These are phyloP conservation scores for Heliosperma pusillum DNA, from an alignment of 148 eudicot genomes.

Conservation along the genomic window DNA sequence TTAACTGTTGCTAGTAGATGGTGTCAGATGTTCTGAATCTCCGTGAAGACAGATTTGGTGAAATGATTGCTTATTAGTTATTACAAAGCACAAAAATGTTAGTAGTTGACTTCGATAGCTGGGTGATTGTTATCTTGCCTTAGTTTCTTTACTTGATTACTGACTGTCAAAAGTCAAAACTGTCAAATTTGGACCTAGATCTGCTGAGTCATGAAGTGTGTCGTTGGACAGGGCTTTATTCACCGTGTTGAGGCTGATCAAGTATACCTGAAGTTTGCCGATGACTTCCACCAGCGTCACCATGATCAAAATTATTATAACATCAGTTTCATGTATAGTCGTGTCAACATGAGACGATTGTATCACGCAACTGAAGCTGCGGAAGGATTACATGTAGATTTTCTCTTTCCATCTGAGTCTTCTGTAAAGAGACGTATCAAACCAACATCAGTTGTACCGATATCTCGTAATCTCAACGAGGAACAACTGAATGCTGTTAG, in stretches of 20 bases:
- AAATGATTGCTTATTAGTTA: background rate
- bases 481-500: constrained; percentile 60
- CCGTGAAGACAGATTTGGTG: background rate
- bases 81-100: background rate
- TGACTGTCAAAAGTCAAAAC: background rate
- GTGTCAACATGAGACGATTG: constrained; percentile 60
- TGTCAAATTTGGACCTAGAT: constrained; percentile 7
- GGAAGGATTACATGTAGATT: constrained; percentile 34
- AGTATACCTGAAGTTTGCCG: constrained; percentile 53
- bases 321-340: constrained; percentile 65
- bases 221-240: constrained; percentile 62
- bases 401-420: constrained; percentile 56
- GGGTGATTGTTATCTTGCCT: background rate
- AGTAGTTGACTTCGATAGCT: background rate
- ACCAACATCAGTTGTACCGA: constrained; percentile 36
- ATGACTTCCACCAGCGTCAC: constrained; percentile 48
- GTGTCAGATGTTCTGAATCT: background rate
- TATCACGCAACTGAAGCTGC: constrained; percentile 79
- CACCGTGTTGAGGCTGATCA: constrained; percentile 95
- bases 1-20: background rate
- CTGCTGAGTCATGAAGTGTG: constrained; percentile 6
- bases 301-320: constrained; percentile 40
- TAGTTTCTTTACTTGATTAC: background rate
- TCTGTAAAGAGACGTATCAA: constrained; percentile 35
- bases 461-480: constrained; percentile 56